Percentiles rank a stretch among this genome's conserved stretches.
phyloP scores from a whole-genome alignment of 75 land plant species.

The Chamaecyparis obtusa region DNA sequence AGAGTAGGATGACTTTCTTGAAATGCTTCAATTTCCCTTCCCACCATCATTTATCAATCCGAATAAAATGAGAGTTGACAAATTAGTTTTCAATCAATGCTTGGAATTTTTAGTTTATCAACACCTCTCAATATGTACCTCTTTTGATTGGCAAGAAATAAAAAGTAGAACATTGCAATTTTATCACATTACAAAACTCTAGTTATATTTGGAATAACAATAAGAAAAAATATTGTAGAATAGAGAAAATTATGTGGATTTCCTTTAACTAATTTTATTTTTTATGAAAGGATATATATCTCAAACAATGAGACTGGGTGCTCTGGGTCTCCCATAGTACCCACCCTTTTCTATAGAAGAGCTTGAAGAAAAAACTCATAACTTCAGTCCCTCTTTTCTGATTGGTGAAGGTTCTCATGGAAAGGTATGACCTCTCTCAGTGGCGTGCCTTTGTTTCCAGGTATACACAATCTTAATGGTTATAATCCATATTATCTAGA shows the following conservation, averaged over 20 bases:
- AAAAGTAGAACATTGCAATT: background rate
- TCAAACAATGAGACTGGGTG: constrained; percentile 77
- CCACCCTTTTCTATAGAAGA: constrained; percentile 74
- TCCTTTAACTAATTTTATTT: background rate
- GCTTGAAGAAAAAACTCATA: constrained; percentile 76
- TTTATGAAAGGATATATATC: constrained; percentile 63
- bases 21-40: background rate
- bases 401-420: constrained; percentile 75
- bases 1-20: background rate
- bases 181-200: background rate
- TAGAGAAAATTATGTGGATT: background rate
- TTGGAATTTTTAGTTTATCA: background rate
- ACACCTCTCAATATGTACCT: background rate
- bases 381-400: constrained; percentile 49
- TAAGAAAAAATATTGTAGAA: background rate
- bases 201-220: background rate
- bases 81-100: background rate
- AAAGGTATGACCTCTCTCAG: constrained; percentile 46
- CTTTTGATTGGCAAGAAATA: background rate
- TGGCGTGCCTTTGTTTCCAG: background rate
- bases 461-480: background rate
- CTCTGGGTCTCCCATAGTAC: constrained; percentile 61
- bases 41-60: background rate
- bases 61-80: background rate
- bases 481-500: background rate